Conservation (phyloP, 1,284 basidiomycete genomes). For the Puccinia triticina region DNA sequence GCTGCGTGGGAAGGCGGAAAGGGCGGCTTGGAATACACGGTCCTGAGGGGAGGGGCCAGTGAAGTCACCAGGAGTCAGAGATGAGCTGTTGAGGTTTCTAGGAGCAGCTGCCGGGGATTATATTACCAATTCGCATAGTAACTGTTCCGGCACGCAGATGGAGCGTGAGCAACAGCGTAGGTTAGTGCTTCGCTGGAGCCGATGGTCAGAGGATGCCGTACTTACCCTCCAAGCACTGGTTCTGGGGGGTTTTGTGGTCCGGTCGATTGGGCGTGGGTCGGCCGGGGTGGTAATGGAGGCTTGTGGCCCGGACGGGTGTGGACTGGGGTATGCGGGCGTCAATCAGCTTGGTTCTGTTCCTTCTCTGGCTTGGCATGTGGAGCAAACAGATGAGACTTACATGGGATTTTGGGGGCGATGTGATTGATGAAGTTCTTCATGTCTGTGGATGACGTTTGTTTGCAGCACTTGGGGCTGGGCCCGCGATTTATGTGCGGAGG, state of each 20-base stretch:
- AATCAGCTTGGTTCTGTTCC: not conserved
- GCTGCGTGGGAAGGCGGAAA: constrained; percentile 44
- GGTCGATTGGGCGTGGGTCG: not conserved
- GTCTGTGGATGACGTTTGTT: not conserved
- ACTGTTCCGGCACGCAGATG: not conserved
- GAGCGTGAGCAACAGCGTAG: not conserved
- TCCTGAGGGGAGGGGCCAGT: constrained; percentile 9
- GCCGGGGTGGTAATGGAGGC: constrained; percentile 40
- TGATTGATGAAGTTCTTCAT: constrained; percentile 29
- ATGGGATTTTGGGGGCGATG: constrained; percentile 27
- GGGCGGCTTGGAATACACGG: constrained; percentile 50
- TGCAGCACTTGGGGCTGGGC: not conserved
- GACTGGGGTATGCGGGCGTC: not conserved
- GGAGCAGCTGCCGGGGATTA: not conserved
- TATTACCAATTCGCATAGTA: constrained; percentile 45
- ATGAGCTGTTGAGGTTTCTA: not conserved
- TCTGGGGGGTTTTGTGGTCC: not conserved
- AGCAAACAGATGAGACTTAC: constrained; percentile 1
- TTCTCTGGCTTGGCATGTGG: not conserved
- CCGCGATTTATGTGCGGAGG: no score
- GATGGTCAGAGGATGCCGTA: not conserved
- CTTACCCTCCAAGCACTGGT: constrained; percentile 42
- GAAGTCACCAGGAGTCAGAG: not conserved
- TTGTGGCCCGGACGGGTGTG: constrained; percentile 37
- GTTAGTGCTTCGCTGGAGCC: not conserved